Base-by-base conservation (phyloP, 306 rosid genomes). In the Geum urbanum region DNA sequence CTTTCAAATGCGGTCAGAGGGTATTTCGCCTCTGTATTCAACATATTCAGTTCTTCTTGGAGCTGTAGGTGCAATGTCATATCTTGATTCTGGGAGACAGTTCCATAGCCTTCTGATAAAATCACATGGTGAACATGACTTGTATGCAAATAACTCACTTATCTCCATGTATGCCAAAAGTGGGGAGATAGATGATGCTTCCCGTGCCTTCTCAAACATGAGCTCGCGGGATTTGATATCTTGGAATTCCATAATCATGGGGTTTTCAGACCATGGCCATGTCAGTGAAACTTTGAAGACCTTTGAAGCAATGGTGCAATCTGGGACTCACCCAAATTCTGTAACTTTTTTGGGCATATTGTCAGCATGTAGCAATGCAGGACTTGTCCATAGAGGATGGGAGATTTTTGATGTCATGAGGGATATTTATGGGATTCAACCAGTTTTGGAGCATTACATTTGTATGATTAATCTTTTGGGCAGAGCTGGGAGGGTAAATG, bases 161-260 rank as follows among this genome's bases (percentile, higher is more conserved):
- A 79, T 91, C 57, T 83, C 92, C 20, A 88, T 91, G 96, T 91
- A 91, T 61, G 83, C 96, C 45, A 91, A 88, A 80, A 85, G 91
- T 64, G 97, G 97, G 78, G 92, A 78, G 81, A 79, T 91, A 73
- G 79, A 67, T 0, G 85, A 84, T 20, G 87, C 92, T 39, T 73
- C 71, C 78, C 45, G 49, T 67, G 65, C 81, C 74, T 91, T 91
- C 84, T 78, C 84, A n/a, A 71, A 77, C 78, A 91, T 88, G 89
- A 67, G 57, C 66, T 58, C 22, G 40, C 73, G 76, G 75, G 92
- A 91, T 75, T 61, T 64, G 57, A 60, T 91, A 72, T 86, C 91
- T 9, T 91, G 97, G 96, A 91, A 91, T 74, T 70, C 92, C 74
- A 83, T 88, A 85, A 86, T 86, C 69, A 81, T 78, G 87, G 91